Conservation (phyloP, 2,329 filamentous ascomycete genomes). For the Plectosphaerella sp. region DNA sequence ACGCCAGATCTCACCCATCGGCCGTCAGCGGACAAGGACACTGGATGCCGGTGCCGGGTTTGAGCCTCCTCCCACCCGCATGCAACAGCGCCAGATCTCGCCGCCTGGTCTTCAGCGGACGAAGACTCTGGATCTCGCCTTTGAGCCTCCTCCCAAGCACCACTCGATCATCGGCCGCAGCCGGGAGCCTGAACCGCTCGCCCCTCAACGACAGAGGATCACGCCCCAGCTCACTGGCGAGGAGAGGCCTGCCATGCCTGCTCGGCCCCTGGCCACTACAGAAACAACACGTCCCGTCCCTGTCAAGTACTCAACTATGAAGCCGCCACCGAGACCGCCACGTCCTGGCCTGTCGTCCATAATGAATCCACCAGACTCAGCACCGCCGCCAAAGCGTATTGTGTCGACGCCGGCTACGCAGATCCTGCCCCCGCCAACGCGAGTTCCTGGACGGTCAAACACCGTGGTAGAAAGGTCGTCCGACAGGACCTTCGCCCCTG, state of each 20-base stretch:
- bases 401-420: conserved; percentile 12
- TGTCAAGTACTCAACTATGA: conserved; percentile 20
- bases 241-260: conserved; percentile 42
- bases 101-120: conserved; percentile 22
- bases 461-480: conserved; percentile 38
- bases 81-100: conserved; percentile 5
- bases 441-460: conserved; percentile 24
- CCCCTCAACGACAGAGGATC: conserved; percentile 15
- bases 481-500: conserved; percentile 26
- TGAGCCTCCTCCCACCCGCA: conserved; percentile 41
- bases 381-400: conserved; percentile 19
- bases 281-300: conserved; percentile 23
- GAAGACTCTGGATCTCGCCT: conserved; percentile 28
- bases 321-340: conserved; percentile 40
- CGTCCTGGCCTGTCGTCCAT: conserved; percentile 21
- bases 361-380: conserved; percentile 15
- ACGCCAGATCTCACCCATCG: conserved; percentile 14
- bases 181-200: neutral
- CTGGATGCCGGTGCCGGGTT: conserved; percentile 27
- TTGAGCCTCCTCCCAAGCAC: conserved; percentile 51
- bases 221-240: conserved; percentile 38
- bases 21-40: conserved; percentile 23
- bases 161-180: conserved; percentile 23
- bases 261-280: conserved; percentile 36
- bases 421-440: conserved; percentile 12